These are phyloP conservation scores for Imleria badia DNA, from an alignment of 768 basidiomycete species.

Conservation along the genomic window DNA sequence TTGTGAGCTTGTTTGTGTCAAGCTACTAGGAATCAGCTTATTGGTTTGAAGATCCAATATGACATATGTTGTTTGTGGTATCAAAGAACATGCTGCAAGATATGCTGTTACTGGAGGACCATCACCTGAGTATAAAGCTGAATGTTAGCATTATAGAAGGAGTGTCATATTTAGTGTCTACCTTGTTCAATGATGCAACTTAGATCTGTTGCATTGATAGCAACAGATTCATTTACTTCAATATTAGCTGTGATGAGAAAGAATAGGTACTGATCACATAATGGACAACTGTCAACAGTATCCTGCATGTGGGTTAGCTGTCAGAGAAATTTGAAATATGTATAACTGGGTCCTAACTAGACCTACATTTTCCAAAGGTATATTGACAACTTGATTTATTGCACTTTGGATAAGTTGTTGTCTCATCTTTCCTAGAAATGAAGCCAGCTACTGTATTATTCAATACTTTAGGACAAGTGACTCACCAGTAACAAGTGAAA, in stretches of 20 bases:
- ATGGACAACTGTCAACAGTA: background rate
- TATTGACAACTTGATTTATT: background rate
- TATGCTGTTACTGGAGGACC: background rate
- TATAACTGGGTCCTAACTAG: background rate
- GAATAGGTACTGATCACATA: background rate
- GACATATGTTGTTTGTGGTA: background rate
- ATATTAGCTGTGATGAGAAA: constrained; percentile 12
- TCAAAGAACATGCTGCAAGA: constrained; percentile 10
- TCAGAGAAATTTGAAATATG: background rate
- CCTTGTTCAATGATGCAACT: background rate
- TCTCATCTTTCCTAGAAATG: background rate
- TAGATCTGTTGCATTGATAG: background rate
- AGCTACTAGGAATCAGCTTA: background rate
- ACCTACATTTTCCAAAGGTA: background rate
- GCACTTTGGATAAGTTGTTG: no score
- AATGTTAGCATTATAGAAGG: background rate
- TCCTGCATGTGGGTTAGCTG: background rate
- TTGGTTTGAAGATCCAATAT: constrained; percentile 6
- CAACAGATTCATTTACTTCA: background rate
- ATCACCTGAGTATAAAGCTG: background rate
- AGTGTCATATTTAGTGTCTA: background rate
- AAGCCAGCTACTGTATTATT: background rate
- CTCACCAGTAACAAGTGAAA: background rate
- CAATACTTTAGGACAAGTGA: background rate
- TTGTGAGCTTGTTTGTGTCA: background rate